Evolutionary conservation across 345 rosid species (phyloP).

Genomic region (Toxicodendron radicans): DNA sequence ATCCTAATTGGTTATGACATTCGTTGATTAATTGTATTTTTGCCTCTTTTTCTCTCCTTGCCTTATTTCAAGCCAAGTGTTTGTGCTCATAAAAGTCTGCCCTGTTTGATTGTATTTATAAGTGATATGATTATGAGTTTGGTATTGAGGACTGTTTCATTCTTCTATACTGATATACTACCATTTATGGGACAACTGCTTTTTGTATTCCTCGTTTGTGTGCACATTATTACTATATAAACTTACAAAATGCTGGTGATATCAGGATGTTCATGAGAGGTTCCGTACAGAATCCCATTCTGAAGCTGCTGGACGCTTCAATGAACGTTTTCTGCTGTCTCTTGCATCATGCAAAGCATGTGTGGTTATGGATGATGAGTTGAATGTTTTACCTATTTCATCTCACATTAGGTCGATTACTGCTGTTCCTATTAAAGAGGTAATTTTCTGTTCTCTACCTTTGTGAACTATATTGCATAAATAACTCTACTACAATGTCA

Average conservation of each 20-base stretch:
- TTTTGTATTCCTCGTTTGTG: not conserved
- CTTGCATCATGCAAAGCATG: conserved; percentile 92
- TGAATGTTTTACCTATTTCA: conserved; percentile 88
- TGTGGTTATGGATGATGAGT: conserved; percentile 92
- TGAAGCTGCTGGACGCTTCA: conserved; percentile 82
- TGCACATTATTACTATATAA: not conserved
- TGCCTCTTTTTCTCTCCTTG: too few species aligned
- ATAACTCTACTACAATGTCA: too few species aligned
- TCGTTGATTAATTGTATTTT: not conserved
- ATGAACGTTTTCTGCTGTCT: conserved; percentile 88
- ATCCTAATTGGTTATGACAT: not conserved
- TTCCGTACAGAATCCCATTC: conserved; percentile 94
- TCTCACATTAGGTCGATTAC: conserved; percentile 82
- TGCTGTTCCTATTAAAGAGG: conserved; percentile 63
- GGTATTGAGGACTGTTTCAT: not conserved
- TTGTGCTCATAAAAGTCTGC: not conserved
- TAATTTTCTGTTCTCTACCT: conserved; percentile 22
- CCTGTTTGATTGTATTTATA: not conserved
- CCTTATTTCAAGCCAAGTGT: not conserved
- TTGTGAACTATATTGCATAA: not conserved
- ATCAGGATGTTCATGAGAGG: conserved; percentile 96
- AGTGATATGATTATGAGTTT: not conserved
- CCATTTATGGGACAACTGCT: not conserved
- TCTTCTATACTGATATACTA: not conserved
- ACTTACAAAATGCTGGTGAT: conserved; percentile 24